Evolutionary conservation across 192 early-diverging fungal genomes (phyloP).

Genomic region (Backusella sp.): DNA sequence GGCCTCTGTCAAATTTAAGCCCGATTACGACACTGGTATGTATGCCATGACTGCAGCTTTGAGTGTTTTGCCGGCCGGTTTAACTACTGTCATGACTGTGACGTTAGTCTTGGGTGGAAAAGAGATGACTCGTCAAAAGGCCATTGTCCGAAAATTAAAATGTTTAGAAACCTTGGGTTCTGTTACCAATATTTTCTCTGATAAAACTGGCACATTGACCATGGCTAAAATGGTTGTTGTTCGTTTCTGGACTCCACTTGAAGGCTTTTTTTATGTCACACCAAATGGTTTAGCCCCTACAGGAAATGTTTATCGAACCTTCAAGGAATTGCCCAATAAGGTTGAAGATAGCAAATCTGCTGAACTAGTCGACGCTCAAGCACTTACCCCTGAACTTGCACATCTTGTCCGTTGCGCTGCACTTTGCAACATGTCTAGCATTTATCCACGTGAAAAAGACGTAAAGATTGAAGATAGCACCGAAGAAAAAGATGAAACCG

Average conservation of each 20-base stretch:
- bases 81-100: conserved; percentile 89
- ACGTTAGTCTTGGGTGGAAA: conserved; percentile 89
- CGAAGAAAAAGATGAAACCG: not conserved
- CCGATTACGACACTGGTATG: conserved; percentile 58
- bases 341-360: not conserved
- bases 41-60: conserved; percentile 86
- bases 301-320: conserved; percentile 39
- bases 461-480: not conserved
- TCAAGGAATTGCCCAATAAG: not conserved
- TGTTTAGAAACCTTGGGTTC: conserved; percentile 91
- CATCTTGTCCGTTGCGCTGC: conserved; percentile 58
- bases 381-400: conserved; percentile 13
- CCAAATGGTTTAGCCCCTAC: conserved; percentile 57
- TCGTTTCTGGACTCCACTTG: conserved; percentile 75
- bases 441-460: conserved; percentile 37
- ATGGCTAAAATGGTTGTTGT: conserved; percentile 93
- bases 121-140: conserved; percentile 82
- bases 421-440: conserved; percentile 84
- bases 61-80: conserved; percentile 89
- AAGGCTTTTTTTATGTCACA: conserved; percentile 69
- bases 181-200: conserved; percentile 93
- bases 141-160: conserved; percentile 87
- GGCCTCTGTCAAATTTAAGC: conserved; percentile 64
- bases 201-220: conserved; percentile 93
- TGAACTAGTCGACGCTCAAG: conserved; percentile 4